These are phyloP conservation scores for Colletotrichum sp. DNA, from an alignment of 2,329 filamentous ascomycete genomes.

Conservation along the genomic window DNA sequence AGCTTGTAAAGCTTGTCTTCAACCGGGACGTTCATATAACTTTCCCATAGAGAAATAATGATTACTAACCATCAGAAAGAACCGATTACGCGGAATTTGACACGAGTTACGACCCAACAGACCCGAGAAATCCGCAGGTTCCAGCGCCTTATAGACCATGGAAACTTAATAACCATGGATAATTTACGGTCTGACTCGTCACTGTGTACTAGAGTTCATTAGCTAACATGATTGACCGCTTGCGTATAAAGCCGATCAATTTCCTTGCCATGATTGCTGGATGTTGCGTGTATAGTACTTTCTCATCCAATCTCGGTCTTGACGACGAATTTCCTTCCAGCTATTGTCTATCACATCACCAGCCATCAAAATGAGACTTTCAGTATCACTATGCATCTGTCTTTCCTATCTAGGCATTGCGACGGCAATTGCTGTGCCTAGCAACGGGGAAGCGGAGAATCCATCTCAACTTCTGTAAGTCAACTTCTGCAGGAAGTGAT, in stretches of 20 bases:
- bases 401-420: not conserved
- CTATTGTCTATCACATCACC: not conserved
- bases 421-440: not conserved
- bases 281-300: not conserved
- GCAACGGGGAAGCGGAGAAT: not conserved
- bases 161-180: not conserved
- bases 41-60: fast-evolving
- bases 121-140: not conserved
- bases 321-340: not conserved
- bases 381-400: not conserved
- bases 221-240: not conserved
- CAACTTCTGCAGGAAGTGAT: not conserved
- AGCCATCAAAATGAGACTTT: not conserved
- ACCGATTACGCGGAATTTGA: not conserved
- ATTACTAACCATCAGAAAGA: not conserved
- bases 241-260: not conserved
- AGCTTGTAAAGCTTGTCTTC: not conserved
- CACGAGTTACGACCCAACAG: not conserved
- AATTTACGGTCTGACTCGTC: not conserved
- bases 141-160: not conserved
- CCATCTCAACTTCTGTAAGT: not conserved
- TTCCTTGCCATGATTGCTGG: fast-evolving
- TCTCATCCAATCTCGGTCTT: not conserved
- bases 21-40: not conserved
- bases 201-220: not conserved